These are phyloP conservation scores for Akebia trifoliata DNA, from an alignment of 164 flowering plant species.

Conservation along the genomic window DNA sequence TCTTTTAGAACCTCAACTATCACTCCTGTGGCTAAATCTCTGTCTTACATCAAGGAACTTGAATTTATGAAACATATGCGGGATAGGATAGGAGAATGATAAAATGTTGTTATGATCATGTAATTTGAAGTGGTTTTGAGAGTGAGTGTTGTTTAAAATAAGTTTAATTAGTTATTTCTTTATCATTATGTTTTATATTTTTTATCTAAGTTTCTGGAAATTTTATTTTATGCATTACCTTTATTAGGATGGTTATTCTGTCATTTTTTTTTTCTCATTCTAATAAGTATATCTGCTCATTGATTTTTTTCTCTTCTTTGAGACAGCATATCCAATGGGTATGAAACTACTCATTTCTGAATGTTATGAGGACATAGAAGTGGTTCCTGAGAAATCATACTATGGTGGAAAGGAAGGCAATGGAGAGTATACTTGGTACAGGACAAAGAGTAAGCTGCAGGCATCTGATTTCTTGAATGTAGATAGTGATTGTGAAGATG, in stretches of 20 bases:
- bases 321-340: conserved; percentile 82
- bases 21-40: neutral
- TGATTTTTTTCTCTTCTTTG: conserved; percentile 7
- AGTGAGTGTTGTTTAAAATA: neutral
- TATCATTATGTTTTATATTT: neutral
- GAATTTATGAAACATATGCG: neutral
- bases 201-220: neutral
- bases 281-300: neutral
- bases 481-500: conserved; percentile 36
- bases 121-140: neutral
- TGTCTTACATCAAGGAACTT: neutral
- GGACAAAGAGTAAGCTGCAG: conserved; percentile 47
- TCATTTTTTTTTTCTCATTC: neutral
- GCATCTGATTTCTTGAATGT: conserved; percentile 47
- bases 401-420: conserved; percentile 91
- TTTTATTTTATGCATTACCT: neutral
- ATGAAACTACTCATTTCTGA: conserved; percentile 62
- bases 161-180: neutral
- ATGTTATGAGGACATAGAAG: conserved; percentile 62
- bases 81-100: neutral
- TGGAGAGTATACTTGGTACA: conserved; percentile 77
- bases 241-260: neutral
- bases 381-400: conserved; percentile 64
- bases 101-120: neutral
- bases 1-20: neutral